phyloP scores from a whole-genome alignment of 192 early-diverging fungal species.

The Chytriomyces sp. region DNA sequence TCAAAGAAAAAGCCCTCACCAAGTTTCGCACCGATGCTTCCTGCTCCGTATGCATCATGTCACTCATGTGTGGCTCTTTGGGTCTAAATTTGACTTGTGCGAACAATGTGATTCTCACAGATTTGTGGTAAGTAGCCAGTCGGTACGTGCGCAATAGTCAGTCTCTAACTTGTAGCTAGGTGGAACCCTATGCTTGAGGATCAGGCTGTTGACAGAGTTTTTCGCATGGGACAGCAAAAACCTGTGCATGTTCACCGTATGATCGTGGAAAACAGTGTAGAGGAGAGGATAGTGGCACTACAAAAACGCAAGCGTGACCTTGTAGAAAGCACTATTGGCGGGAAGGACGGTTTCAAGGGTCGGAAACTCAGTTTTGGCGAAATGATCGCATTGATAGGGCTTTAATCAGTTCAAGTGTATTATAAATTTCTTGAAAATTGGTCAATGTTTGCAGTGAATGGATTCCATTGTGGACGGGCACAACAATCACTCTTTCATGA shows the following conservation, averaged over 20 bases:
- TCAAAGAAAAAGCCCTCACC: slow-evolving; percentile 5
- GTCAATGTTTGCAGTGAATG: no score
- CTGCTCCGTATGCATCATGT: slow-evolving; percentile 33
- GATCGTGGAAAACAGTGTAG: slow-evolving; percentile 63
- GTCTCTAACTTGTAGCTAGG: not conserved
- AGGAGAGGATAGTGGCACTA: slow-evolving; percentile 65
- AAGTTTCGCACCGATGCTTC: slow-evolving; percentile 6
- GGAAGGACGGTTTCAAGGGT: slow-evolving; percentile 16
- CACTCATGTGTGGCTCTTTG: slow-evolving; percentile 40
- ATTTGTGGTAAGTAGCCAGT: slow-evolving; percentile 34
- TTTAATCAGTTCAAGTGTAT: no score
- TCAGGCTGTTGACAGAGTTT: slow-evolving; percentile 73
- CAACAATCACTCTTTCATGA: no score
- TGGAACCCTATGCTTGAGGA: slow-evolving; percentile 70
- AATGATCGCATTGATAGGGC: no score
- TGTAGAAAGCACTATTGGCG: slow-evolving; percentile 27
- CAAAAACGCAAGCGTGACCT: slow-evolving; percentile 59
- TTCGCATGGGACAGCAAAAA: slow-evolving; percentile 47
- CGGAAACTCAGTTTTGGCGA: no score
- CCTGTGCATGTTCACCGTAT: slow-evolving; percentile 61
- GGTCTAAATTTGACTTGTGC: slow-evolving; percentile 46
- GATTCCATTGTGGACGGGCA: no score
- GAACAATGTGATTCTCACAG: slow-evolving; percentile 44
- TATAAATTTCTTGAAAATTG: no score
- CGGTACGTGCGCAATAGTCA: not conserved